phyloP scores from a whole-genome alignment of 2,329 filamentous ascomycete genomes.

The Xylariaceae sp. region DNA sequence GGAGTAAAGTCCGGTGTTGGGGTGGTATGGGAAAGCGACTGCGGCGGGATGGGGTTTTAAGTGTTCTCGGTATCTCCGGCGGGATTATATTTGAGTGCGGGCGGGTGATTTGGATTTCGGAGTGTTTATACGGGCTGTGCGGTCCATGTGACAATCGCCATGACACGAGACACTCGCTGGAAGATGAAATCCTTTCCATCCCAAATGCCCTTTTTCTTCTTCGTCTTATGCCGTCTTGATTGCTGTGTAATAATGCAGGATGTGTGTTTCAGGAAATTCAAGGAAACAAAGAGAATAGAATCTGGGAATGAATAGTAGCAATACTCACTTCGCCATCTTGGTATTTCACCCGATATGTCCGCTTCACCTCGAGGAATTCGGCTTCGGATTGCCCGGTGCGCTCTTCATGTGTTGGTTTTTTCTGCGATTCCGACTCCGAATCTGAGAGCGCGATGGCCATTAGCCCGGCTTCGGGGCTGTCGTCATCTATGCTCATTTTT shows the following conservation, averaged over 20 bases:
- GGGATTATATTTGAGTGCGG: too few relatives aligned
- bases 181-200: too few relatives aligned
- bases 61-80: too few relatives aligned
- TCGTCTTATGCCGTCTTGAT: background rate
- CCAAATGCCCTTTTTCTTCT: too few relatives aligned
- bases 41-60: too few relatives aligned
- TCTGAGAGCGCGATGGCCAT: constrained; percentile 42
- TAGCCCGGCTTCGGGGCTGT: constrained; percentile 33
- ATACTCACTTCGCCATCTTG: constrained; percentile 51
- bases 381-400: constrained; percentile 43
- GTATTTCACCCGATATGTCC: constrained; percentile 43
- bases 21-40: too few relatives aligned
- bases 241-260: background rate
- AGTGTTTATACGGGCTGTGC: too few relatives aligned
- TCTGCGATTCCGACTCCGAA: constrained; percentile 29
- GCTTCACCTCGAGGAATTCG: constrained; percentile 45
- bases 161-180: too few relatives aligned
- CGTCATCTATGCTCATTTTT: constrained; percentile 31
- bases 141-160: too few relatives aligned
- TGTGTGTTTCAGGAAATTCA: background rate
- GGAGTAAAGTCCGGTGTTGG: too few relatives aligned
- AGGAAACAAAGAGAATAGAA: background rate
- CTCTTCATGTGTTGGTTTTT: constrained; percentile 11
- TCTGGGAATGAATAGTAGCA: background rate
- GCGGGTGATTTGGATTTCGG: too few relatives aligned